Conservation (phyloP, 2,329 filamentous ascomycete species). For the Monosporascus sp. region DNA sequence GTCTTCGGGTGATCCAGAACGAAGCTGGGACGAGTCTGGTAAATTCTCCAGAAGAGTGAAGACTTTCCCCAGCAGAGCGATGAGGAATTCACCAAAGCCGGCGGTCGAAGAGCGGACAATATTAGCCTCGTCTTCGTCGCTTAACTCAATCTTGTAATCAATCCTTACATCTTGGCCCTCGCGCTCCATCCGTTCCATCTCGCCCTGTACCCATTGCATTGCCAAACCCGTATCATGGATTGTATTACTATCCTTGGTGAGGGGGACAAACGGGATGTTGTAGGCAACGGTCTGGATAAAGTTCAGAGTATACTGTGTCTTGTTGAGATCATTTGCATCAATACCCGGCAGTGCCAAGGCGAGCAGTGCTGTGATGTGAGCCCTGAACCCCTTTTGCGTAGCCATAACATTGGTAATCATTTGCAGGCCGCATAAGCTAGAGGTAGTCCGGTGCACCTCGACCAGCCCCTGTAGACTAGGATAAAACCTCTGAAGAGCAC, state of each 20-base stretch:
- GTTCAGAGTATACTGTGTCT: slow-evolving; percentile 88
- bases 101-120: slow-evolving; percentile 92
- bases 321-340: slow-evolving; percentile 94
- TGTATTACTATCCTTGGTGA: slow-evolving; percentile 63
- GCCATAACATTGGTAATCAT: slow-evolving; percentile 89
- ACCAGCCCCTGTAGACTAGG: slow-evolving; percentile 94
- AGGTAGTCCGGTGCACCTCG: slow-evolving; percentile 93
- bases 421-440: slow-evolving; percentile 85
- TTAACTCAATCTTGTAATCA: slow-evolving; percentile 76
- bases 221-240: slow-evolving; percentile 72
- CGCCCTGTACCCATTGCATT: slow-evolving; percentile 87
- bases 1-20: slow-evolving; percentile 89
- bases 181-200: slow-evolving; percentile 89
- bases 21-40: slow-evolving; percentile 81
- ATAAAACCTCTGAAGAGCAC: slow-evolving; percentile 92
- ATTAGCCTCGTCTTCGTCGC: slow-evolving; percentile 77
- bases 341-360: slow-evolving; percentile 91
- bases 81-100: slow-evolving; percentile 86
- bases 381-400: slow-evolving; percentile 90
- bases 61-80: slow-evolving; percentile 85
- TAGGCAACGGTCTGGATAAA: slow-evolving; percentile 96
- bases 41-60: slow-evolving; percentile 95
- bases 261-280: slow-evolving; percentile 85
- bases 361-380: slow-evolving; percentile 90
- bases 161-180: slow-evolving; percentile 82